phyloP scores from a whole-genome alignment of 129 eudicot species.

The Chrysanthemum makinoi region DNA sequence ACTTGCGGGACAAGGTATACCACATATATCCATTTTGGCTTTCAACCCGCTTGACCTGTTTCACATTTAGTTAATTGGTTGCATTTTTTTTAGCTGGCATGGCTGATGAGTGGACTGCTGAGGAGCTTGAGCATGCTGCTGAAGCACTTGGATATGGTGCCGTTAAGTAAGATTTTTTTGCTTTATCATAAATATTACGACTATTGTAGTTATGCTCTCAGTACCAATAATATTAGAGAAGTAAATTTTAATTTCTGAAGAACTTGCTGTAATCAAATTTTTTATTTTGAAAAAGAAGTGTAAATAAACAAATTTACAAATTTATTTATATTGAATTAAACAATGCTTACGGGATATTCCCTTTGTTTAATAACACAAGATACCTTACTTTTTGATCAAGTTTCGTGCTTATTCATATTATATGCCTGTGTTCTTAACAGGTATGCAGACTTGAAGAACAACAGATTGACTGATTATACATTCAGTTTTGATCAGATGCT shows the following conservation, averaged over 20 bases:
- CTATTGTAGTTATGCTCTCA: not conserved
- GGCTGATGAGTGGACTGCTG: slow-evolving; percentile 4
- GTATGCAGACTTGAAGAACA: slow-evolving; percentile 3
- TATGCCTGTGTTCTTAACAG: not conserved
- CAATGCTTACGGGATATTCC: not conserved
- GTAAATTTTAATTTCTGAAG: too few species aligned
- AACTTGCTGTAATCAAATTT: not conserved
- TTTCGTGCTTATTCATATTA: too few species aligned
- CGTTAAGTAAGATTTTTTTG: not conserved
- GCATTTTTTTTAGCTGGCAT: not conserved
- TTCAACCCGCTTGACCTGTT: not conserved
- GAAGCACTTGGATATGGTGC: not conserved
- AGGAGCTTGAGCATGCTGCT: not conserved
- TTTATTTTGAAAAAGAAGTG: too few species aligned
- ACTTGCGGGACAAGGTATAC: not conserved
- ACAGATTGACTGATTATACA: not conserved
- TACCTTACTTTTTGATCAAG: not conserved
- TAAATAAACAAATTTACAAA: too few species aligned
- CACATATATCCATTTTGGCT: not conserved
- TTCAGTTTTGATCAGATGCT: not conserved
- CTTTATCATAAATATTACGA: not conserved
- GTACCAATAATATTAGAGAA: too few species aligned
- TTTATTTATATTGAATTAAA: too few species aligned
- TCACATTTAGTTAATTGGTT: not conserved
- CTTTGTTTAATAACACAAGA: not conserved